Conservation (phyloP, 1,284 basidiomycete species). For the Cutaneotrichosporon cavernicola region DNA sequence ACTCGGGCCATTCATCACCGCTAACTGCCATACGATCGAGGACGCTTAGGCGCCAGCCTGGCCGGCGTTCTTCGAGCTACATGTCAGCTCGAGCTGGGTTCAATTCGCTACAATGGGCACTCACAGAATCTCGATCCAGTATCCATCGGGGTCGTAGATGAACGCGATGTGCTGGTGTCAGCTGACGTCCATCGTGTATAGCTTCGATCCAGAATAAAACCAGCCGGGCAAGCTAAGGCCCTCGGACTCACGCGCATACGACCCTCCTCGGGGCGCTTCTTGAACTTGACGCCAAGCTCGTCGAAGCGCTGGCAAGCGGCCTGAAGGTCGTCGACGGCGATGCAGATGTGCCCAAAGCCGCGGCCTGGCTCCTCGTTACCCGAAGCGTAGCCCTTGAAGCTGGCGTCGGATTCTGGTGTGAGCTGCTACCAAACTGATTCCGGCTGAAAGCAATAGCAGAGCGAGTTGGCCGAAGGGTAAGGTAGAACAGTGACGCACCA, state of each 20-base stretch:
- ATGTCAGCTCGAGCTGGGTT: neutral
- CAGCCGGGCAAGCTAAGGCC: no score
- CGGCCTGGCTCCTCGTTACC: conserved; percentile 81
- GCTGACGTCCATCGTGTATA: neutral
- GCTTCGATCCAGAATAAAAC: no score
- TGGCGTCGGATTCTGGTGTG: conserved; percentile 61
- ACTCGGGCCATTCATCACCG: neutral
- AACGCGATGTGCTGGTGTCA: conserved; percentile 61
- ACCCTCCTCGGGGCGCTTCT: conserved; percentile 83
- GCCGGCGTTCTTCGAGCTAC: conserved; percentile 14
- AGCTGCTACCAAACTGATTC: neutral
- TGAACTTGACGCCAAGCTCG: conserved; percentile 75
- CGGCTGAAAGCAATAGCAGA: no score
- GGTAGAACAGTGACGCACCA: conserved; percentile 46
- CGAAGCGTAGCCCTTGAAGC: conserved; percentile 73
- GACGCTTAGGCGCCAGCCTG: conserved; percentile 22
- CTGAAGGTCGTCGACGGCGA: conserved; percentile 75
- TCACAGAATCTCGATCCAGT: conserved; percentile 58
- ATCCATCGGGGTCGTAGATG: conserved; percentile 78
- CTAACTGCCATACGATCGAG: neutral
- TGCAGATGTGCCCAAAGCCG: conserved; percentile 82
- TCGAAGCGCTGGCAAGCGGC: conserved; percentile 83
- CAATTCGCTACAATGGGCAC: neutral
- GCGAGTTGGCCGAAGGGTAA: neutral
- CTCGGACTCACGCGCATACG: conserved; percentile 69